Conservation (phyloP, 495 filamentous ascomycete genomes). For the Podospora fimiseda region DNA sequence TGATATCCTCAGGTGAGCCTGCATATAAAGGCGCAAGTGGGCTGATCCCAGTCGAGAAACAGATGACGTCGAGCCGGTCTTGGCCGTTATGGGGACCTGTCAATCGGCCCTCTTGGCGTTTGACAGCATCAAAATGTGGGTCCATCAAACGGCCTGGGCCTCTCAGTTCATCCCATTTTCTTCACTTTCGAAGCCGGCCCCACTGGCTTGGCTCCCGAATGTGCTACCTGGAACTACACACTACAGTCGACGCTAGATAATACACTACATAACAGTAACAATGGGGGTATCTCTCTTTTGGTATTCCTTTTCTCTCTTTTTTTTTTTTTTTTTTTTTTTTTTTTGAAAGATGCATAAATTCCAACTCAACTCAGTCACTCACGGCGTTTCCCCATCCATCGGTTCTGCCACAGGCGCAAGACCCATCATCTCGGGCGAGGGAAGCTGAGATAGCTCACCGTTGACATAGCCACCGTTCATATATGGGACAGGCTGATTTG, state of each 20-base stretch:
- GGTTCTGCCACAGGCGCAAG: slow-evolving; percentile 23
- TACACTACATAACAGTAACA: too few species aligned
- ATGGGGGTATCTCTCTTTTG: too few species aligned
- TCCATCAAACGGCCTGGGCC: neutral
- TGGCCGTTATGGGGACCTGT: neutral
- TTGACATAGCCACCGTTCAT: neutral
- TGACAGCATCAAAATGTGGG: neutral
- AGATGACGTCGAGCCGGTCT: neutral
- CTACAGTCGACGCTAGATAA: too few species aligned
- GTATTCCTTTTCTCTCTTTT: too few species aligned
- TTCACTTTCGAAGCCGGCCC: neutral
- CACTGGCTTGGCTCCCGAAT: too few species aligned
- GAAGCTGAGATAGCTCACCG: slow-evolving; percentile 15
- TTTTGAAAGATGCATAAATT: too few species aligned
- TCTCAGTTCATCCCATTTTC: neutral
- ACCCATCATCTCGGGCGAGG: slow-evolving; percentile 12
- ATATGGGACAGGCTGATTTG: too few species aligned
- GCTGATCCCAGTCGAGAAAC: neutral
- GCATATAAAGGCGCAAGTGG: neutral
- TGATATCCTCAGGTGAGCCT: neutral
- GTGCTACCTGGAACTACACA: too few species aligned
- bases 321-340: too few species aligned
- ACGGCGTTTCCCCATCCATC: slow-evolving; percentile 10
- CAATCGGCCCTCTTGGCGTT: slow-evolving; percentile 1
- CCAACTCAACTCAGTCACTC: neutral